These are phyloP conservation scores for Lentinula lateritia DNA, from an alignment of 768 basidiomycete genomes.

Conservation along the genomic window DNA sequence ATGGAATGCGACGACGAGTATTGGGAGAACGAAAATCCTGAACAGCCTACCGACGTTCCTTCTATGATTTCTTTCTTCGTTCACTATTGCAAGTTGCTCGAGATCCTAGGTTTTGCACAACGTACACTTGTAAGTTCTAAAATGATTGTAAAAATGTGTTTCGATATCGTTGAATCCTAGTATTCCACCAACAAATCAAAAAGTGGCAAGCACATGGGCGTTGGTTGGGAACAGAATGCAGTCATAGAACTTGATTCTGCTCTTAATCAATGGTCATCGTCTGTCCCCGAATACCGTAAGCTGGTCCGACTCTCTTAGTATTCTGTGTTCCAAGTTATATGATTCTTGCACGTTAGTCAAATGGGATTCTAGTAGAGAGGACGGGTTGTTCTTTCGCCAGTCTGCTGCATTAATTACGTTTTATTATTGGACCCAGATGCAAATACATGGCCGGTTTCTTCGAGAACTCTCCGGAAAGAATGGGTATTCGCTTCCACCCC, in stretches of 20 bases:
- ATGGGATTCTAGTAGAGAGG: slow-evolving; percentile 18
- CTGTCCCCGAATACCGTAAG: slow-evolving; percentile 52
- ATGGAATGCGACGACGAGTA: slow-evolving; percentile 52
- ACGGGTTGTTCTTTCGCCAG: slow-evolving; percentile 30
- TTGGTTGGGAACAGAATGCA: slow-evolving; percentile 49
- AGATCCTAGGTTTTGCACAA: slow-evolving; percentile 56
- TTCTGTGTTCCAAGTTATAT: slow-evolving; percentile 1
- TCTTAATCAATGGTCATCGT: slow-evolving; percentile 56
- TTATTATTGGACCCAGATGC: slow-evolving; percentile 39
- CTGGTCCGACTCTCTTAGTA: background rate
- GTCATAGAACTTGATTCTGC: slow-evolving; percentile 61
- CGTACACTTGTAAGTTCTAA: slow-evolving; percentile 48
- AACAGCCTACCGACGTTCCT: slow-evolving; percentile 39
- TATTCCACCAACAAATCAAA: slow-evolving; percentile 9
- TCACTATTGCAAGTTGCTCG: slow-evolving; percentile 48
- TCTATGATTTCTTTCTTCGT: slow-evolving; percentile 49
- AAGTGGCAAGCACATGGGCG: slow-evolving; percentile 16
- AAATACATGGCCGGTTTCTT: slow-evolving; percentile 43
- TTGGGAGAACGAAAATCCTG: slow-evolving; percentile 42
- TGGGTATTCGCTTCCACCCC: background rate
- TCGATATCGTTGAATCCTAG: slow-evolving; percentile 18
- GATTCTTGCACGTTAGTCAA: slow-evolving; percentile 8
- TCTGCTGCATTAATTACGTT: slow-evolving; percentile 31
- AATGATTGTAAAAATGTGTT: no score
- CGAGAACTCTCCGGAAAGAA: slow-evolving; percentile 17